Conservation (phyloP, 768 basidiomycete species). For the Leucocoprinus sp. region DNA sequence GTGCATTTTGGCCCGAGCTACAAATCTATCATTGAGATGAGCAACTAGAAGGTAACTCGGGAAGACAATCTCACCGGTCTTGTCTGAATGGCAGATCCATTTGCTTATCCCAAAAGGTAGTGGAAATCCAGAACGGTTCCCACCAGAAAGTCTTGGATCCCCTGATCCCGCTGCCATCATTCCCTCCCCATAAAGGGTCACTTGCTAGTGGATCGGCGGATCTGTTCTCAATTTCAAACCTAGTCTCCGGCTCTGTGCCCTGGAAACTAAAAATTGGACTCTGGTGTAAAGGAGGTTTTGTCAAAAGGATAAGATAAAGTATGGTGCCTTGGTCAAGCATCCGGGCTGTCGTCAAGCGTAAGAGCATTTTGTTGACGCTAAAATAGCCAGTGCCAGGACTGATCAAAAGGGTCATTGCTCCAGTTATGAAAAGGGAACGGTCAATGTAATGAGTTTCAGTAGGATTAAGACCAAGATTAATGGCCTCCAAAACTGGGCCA, state of each 20-base stretch:
- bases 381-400: slow-evolving; percentile 95
- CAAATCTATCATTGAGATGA: slow-evolving; percentile 48
- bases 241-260: slow-evolving; percentile 49
- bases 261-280: slow-evolving; percentile 90
- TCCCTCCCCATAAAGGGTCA: slow-evolving; percentile 75
- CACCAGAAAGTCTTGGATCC: slow-evolving; percentile 67
- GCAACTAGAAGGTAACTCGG: background rate
- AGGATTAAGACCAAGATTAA: slow-evolving; percentile 88
- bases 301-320: slow-evolving; percentile 79
- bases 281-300: slow-evolving; percentile 87
- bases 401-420: slow-evolving; percentile 73
- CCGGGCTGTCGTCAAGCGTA: slow-evolving; percentile 87
- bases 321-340: slow-evolving; percentile 92
- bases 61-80: slow-evolving; percentile 46
- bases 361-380: slow-evolving; percentile 81
- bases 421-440: slow-evolving; percentile 85
- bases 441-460: slow-evolving; percentile 95
- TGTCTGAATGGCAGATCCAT: slow-evolving; percentile 76
- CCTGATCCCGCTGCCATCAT: slow-evolving; percentile 35
- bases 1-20: slow-evolving; percentile 94
- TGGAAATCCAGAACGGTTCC: slow-evolving; percentile 83
- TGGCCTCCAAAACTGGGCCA: slow-evolving; percentile 89
- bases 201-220: slow-evolving; percentile 52
- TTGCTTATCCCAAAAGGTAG: slow-evolving; percentile 82
- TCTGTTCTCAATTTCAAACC: slow-evolving; percentile 39